phyloP scores from a whole-genome alignment of 345 rosid species.

The Litchi chinensis region DNA sequence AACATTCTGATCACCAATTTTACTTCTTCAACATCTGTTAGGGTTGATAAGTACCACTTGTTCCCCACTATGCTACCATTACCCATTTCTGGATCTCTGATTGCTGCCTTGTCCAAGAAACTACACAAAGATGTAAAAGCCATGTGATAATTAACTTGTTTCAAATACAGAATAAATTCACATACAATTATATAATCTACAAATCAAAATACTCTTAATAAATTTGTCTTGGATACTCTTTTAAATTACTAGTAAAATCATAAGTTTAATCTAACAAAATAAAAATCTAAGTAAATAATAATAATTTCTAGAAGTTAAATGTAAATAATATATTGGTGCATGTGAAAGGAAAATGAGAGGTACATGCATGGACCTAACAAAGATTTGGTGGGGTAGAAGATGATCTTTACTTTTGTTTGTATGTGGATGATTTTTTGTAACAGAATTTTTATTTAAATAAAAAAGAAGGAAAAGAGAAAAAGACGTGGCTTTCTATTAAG shows the following conservation, averaged over 20 bases:
- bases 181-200: not conserved
- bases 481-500: slow-evolving; percentile 16
- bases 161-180: too few relatives aligned
- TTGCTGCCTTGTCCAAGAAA: slow-evolving; percentile 85
- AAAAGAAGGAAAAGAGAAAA: not conserved
- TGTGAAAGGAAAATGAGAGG: not conserved
- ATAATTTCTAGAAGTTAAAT: not conserved
- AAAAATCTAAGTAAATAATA: not conserved
- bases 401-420: not conserved
- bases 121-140: slow-evolving; percentile 38
- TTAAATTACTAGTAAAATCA: not conserved
- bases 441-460: too few relatives aligned
- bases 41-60: slow-evolving; percentile 81
- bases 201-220: not conserved
- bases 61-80: slow-evolving; percentile 27
- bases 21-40: slow-evolving; percentile 94
- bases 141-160: not conserved
- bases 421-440: not conserved
- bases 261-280: too few relatives aligned
- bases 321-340: not conserved
- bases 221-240: too few relatives aligned
- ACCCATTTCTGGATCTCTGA: slow-evolving; percentile 41
- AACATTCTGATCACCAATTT: slow-evolving; percentile 83
- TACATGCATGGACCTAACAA: not conserved
- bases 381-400: slow-evolving; percentile 6